Evolutionary conservation across 805 yeast species (phyloP), one percentile per base, ranked within the genome.

Genomic region (Brettanomyces sp.): DNA sequence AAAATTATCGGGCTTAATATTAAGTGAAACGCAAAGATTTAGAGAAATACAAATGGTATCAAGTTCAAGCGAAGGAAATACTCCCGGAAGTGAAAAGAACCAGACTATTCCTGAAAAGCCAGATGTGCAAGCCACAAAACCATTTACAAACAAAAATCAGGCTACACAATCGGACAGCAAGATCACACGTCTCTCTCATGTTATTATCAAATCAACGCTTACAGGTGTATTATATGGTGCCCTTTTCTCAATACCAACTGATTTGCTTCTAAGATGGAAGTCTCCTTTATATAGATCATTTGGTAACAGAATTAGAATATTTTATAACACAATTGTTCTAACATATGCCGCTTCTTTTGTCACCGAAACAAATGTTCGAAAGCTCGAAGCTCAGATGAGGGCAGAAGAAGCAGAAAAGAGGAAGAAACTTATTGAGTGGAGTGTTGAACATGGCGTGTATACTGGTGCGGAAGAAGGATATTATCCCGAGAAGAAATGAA

Each of bases 171-270:
- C 41, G 11, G 45, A 43, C 18, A 24, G 14, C n/a, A 25, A 57
- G 36, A 52, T 63, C 4, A 47, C 49, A 34, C 47, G 59, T 39
- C 50, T 64, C 9, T 54, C 60, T 6, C 46, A 50, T 32, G 58
- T 63, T 12, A 63, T 66, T 6, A n/a, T 57, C 7, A 56, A 57
- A 43, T 58, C 68, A 4, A 63, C 62, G 4, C 45, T 64, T 22
- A 51, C 55, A 12, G 70, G 70, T 24, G 69, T 63, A 5, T 49
- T 65, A 11, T 66, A 66, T 43, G 70, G 70, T 14, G 66, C 69
- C 3, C 49, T 66, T 44, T 53, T 66, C 30, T 63, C 69, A 9
- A 59, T 65, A 18, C 70, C 70, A 1, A 54, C 68, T 3, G 69
- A 65, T 45, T 47, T 65, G 33, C 37, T 66, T 2, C 49, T 66